phyloP scores from a whole-genome alignment of 2,329 filamentous ascomycete species.

The Fusarium armeniacum region DNA sequence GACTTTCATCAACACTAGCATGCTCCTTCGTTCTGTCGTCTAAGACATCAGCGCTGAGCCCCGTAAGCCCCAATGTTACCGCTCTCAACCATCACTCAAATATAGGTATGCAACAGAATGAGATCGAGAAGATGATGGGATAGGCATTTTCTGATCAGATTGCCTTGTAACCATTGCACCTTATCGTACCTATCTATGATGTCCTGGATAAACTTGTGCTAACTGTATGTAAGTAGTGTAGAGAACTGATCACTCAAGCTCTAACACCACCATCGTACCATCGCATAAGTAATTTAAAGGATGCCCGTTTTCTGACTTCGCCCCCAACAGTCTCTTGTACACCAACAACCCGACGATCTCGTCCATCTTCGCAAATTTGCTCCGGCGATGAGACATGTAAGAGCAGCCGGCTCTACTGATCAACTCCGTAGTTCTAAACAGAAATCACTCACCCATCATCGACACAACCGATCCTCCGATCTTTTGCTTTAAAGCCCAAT shows the following conservation, averaged over 20 bases:
- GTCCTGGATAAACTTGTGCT: neutral
- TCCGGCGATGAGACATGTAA: slow-evolving; percentile 16
- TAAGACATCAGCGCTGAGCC: slow-evolving; percentile 38
- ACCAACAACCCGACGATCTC: slow-evolving; percentile 12
- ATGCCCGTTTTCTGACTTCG: slow-evolving; percentile 9
- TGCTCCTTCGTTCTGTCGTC: slow-evolving; percentile 28
- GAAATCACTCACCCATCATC: no score
- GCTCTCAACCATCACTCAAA: neutral
- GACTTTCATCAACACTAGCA: slow-evolving; percentile 19
- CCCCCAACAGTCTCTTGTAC: slow-evolving; percentile 4
- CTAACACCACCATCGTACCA: slow-evolving; percentile 6
- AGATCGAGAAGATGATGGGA: neutral
- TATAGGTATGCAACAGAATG: slow-evolving; percentile 2
- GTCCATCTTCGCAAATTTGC: slow-evolving; percentile 16
- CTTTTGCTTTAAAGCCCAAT: neutral
- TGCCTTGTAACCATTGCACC: neutral
- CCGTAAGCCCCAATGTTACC: slow-evolving; percentile 35
- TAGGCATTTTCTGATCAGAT: neutral
- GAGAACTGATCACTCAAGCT: slow-evolving; percentile 6
- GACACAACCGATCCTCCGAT: neutral
- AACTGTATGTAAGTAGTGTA: neutral
- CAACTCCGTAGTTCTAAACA: neutral
- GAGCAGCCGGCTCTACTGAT: no score
- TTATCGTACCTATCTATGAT: neutral
- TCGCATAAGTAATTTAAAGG: slow-evolving; percentile 5